Evolutionary conservation across 371 early-diverging fungal genomes (phyloP).

Genomic region (Lichtheimia ornata): DNA sequence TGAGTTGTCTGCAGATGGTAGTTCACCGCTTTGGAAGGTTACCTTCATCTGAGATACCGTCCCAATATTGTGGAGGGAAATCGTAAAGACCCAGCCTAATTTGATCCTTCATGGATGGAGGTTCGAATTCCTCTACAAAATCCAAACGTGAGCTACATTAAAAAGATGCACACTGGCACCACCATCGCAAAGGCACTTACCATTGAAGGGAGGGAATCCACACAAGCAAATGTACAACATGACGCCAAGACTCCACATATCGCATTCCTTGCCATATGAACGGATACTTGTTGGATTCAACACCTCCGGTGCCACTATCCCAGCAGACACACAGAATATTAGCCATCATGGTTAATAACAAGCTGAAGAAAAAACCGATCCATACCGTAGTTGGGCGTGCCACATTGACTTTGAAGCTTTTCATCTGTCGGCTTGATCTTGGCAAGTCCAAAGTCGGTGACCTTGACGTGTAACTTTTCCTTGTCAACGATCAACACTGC

Average conservation of each 20-base stretch:
- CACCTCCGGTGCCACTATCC: conserved; percentile 90
- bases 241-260: conserved; percentile 98
- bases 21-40: background rate
- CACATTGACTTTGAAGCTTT: conserved; percentile 82
- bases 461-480: conserved; percentile 71
- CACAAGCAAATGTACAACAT: conserved; percentile 96
- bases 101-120: conserved; percentile 51
- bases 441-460: conserved; percentile 95
- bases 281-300: conserved; percentile 61
- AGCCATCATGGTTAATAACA: background rate
- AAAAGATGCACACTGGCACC: background rate
- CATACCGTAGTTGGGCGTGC: conserved; percentile 95
- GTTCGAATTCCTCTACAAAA: conserved; percentile 17
- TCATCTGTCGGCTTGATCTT: conserved; percentile 66
- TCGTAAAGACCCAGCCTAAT: conserved; percentile 79
- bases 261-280: conserved; percentile 86
- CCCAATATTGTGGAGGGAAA: conserved; percentile 87
- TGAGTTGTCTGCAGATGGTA: background rate
- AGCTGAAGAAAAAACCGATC: background rate
- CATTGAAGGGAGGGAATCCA: conserved; percentile 93
- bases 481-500: conserved; percentile 77
- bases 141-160: background rate
- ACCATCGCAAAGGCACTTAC: conserved; percentile 26
- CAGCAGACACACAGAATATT: background rate
- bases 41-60: conserved; percentile 72